Percentiles rank a stretch among this genome's conserved stretches.
phyloP scores from a whole-genome alignment of 768 basidiomycete species.

The Pilatotrama ljubarskyi region DNA sequence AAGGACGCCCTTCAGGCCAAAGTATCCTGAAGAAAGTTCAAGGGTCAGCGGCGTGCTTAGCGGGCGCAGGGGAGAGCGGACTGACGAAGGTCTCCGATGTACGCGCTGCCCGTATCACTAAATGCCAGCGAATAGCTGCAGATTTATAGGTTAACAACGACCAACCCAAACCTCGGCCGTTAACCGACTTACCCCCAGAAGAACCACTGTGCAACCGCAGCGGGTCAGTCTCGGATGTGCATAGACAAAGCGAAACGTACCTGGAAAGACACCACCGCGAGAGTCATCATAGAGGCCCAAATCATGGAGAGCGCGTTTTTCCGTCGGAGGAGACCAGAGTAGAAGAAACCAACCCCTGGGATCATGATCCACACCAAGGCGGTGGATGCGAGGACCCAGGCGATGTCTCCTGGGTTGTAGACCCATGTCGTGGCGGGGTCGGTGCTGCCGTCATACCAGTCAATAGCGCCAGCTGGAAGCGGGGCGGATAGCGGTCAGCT shows the following conservation, averaged over 20 bases:
- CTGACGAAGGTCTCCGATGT: constrained; percentile 84
- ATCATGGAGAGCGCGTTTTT: constrained; percentile 96
- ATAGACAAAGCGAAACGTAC: constrained; percentile 36
- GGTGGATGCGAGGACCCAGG: constrained; percentile 69
- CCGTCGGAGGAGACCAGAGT: constrained; percentile 85
- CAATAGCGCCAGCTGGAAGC: constrained; percentile 18
- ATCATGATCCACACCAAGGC: constrained; percentile 78
- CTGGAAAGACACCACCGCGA: constrained; percentile 85
- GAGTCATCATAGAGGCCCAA: constrained; percentile 70
- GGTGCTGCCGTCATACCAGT: constrained; percentile 28
- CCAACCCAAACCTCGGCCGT: background rate
- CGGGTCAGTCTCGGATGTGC: background rate
- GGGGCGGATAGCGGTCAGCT: background rate
- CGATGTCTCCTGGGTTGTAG: constrained; percentile 66
- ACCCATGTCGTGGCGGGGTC: constrained; percentile 27
- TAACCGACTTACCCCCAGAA: constrained; percentile 71
- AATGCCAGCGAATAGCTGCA: constrained; percentile 78
- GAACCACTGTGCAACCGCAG: constrained; percentile 68
- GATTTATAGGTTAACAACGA: background rate
- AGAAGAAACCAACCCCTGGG: constrained; percentile 78
- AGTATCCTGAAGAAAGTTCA: constrained; percentile 56
- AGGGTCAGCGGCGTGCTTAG: background rate
- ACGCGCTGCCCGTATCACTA: constrained; percentile 60
- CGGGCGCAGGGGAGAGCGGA: constrained; percentile 12
- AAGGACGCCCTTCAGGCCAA: constrained; percentile 79